Conservation (phyloP, 2,329 filamentous ascomycete genomes). For the Nigrospora osmanthi region DNA sequence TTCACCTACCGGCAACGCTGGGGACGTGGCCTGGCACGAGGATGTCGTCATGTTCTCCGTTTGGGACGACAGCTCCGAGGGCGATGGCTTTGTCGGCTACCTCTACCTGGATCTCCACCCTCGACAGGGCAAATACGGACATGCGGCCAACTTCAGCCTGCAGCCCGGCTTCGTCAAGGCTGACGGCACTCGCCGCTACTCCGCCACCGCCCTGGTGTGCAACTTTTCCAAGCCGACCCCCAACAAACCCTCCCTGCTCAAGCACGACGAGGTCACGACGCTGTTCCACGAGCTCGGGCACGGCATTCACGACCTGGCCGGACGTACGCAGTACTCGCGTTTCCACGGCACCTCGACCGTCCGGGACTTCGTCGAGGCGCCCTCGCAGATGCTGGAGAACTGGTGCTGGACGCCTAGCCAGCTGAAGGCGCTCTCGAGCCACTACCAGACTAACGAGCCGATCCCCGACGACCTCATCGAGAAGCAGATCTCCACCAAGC, state of each 20-base stretch:
- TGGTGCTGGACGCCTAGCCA: constrained; percentile 66
- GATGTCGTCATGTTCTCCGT: constrained; percentile 79
- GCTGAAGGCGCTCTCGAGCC: constrained; percentile 59
- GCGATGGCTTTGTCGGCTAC: constrained; percentile 69
- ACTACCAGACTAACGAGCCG: constrained; percentile 61
- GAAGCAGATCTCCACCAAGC: constrained; percentile 68
- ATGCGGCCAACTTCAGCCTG: constrained; percentile 78
- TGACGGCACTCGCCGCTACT: constrained; percentile 66
- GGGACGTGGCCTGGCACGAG: constrained; percentile 73
- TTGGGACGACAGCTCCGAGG: constrained; percentile 68
- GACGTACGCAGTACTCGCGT: constrained; percentile 52
- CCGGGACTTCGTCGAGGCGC: constrained; percentile 64
- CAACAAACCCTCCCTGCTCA: constrained; percentile 69
- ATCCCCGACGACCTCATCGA: constrained; percentile 70
- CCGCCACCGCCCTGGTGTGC: constrained; percentile 73
- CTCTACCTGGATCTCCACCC: constrained; percentile 78
- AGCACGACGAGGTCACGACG: constrained; percentile 77
- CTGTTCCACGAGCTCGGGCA: constrained; percentile 74
- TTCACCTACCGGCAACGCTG: constrained; percentile 58
- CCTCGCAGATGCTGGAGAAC: constrained; percentile 68
- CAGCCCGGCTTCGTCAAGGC: constrained; percentile 62
- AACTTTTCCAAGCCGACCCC: constrained; percentile 77
- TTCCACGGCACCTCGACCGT: constrained; percentile 63
- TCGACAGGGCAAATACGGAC: constrained; percentile 74
- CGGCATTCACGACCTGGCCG: constrained; percentile 62